Percentiles rank a stretch among this genome's conserved stretches.
phyloP scores from a whole-genome alignment of 176 grass and related monocot species.

The Lolium multiflorum region DNA sequence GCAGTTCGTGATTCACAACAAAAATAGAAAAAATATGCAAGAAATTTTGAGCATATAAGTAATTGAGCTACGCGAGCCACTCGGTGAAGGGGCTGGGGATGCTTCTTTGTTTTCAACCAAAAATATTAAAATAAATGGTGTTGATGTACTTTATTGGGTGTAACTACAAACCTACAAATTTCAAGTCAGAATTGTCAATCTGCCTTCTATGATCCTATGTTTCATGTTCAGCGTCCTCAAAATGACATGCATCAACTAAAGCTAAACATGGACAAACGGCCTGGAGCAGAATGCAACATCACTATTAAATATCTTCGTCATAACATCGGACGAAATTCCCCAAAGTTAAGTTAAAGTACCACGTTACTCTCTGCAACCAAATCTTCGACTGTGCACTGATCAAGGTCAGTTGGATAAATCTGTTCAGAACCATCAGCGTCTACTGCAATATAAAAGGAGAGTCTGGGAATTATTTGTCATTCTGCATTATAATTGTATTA shows the following conservation, averaged over 20 bases:
- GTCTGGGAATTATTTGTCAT: not conserved
- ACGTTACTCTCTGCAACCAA: conserved; percentile 76
- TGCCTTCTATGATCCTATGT: not conserved
- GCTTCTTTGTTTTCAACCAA: not conserved
- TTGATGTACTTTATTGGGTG: not conserved
- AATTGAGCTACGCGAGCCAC: not conserved
- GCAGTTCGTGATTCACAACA: not conserved
- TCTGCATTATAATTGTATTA: not conserved
- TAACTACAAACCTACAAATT: not conserved
- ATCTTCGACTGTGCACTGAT: conserved; percentile 71
- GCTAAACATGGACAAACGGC: not conserved
- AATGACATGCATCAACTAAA: not conserved
- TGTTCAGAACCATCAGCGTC: conserved; percentile 47
- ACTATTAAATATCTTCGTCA: not conserved
- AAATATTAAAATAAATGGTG: not conserved
- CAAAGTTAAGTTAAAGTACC: conserved; percentile 53
- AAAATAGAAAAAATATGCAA: not conserved
- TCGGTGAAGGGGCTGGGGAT: not conserved
- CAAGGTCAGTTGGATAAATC: conserved; percentile 62
- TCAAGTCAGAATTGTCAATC: not conserved
- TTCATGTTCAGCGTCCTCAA: not conserved
- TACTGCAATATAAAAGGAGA: not conserved
- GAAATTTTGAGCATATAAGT: not conserved
- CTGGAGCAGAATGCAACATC: not conserved
- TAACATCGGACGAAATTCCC: not conserved